Percentiles rank a stretch among this genome's conserved stretches.
Conservation (phyloP, 441 rosid species). For the Jatropha multifida region DNA sequence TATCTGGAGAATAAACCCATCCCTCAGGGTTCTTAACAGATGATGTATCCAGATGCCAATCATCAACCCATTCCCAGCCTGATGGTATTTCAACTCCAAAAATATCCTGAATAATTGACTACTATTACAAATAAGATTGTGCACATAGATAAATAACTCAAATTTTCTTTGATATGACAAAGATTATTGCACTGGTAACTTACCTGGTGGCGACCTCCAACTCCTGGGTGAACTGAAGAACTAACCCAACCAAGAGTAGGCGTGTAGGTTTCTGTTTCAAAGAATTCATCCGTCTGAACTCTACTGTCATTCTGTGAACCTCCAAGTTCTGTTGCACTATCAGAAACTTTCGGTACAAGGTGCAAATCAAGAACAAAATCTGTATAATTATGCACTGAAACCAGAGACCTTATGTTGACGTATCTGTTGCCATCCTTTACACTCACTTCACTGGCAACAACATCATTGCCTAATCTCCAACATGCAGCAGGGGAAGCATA, state of each 20-base stretch:
- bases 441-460: conserved; percentile 94
- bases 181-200: not conserved
- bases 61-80: conserved; percentile 62
- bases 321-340: conserved; percentile 34
- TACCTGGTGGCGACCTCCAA: conserved; percentile 39
- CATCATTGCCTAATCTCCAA: conserved; percentile 94
- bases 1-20: conserved; percentile 71
- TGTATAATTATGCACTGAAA: conserved; percentile 69
- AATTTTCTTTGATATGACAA: not conserved
- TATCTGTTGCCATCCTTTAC: conserved; percentile 83
- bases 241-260: conserved; percentile 58
- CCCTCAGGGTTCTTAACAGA: conserved; percentile 50
- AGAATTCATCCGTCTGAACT: conserved; percentile 46
- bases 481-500: conserved; percentile 99
- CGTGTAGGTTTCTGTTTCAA: conserved; percentile 53
- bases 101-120: conserved; percentile 38
- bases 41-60: conserved; percentile 61
- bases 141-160: not conserved
- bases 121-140: not conserved
- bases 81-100: conserved; percentile 40
- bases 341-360: conserved; percentile 57
- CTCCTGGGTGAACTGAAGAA: conserved; percentile 31
- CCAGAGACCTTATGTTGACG: conserved; percentile 89
- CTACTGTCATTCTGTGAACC: conserved; percentile 30
- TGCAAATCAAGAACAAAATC: conserved; percentile 68